These are phyloP conservation scores for Aspergillus nanangensis DNA, from an alignment of 495 filamentous ascomycete genomes.

Conservation along the genomic window DNA sequence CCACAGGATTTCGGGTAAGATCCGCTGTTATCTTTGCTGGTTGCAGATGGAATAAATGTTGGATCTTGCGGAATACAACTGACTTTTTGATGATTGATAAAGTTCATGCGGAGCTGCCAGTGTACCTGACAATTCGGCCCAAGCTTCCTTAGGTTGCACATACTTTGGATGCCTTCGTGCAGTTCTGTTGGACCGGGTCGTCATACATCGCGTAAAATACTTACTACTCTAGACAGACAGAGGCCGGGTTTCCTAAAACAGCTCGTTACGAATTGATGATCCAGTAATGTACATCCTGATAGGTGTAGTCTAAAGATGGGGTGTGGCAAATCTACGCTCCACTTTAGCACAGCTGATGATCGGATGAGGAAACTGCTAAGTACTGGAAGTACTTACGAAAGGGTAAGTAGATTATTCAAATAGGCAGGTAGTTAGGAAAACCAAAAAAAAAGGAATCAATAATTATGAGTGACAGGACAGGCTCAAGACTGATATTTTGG, in stretches of 20 bases:
- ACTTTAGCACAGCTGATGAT: neutral
- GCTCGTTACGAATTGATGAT: too few species aligned
- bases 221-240: too few species aligned
- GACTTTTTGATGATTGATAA: too few species aligned
- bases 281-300: too few species aligned
- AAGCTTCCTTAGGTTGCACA: neutral
- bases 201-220: neutral
- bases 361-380: neutral
- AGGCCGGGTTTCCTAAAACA: too few species aligned
- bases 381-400: too few species aligned
- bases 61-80: too few species aligned
- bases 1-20: neutral
- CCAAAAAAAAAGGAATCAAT: neutral
- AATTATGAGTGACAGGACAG: too few species aligned
- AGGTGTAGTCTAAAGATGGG: too few species aligned
- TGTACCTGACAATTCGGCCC: too few species aligned
- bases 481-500: too few species aligned
- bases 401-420: neutral
- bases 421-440: neutral
- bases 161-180: neutral
- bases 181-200: neutral
- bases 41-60: neutral
- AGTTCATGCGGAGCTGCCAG: too few species aligned
- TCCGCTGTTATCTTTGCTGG: neutral
- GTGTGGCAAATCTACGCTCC: neutral